phyloP scores from a whole-genome alignment of 345 rosid genomes.

The Acer saccharum region DNA sequence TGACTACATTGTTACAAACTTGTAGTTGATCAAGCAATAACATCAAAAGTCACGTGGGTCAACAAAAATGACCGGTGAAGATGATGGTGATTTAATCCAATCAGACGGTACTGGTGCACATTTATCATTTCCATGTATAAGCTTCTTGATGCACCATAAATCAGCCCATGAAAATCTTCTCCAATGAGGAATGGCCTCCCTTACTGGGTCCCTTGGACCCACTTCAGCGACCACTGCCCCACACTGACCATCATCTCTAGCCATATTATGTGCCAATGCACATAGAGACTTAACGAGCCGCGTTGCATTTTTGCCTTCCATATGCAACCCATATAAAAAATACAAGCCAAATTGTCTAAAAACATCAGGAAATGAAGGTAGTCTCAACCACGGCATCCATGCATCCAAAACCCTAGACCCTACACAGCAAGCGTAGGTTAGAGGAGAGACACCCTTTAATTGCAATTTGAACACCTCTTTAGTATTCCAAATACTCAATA shows the following conservation, averaged over 20 bases:
- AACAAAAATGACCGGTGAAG: conserved; percentile 54
- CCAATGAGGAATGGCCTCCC: conserved; percentile 66
- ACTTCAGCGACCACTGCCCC: conserved; percentile 69
- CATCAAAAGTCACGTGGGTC: conserved; percentile 77
- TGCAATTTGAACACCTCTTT: conserved; percentile 65
- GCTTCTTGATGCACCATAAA: conserved; percentile 70
- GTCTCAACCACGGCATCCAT: conserved; percentile 66
- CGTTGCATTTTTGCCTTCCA: conserved; percentile 58
- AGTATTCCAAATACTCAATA: conserved; percentile 75
- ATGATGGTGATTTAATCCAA: conserved; percentile 43
- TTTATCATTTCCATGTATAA: conserved; percentile 20
- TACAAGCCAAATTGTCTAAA: conserved; percentile 65
- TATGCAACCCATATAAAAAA: conserved; percentile 60
- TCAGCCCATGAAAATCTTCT: conserved; percentile 66
- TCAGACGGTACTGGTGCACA: conserved; percentile 31
- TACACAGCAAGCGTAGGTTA: conserved; percentile 48
- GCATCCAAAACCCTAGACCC: conserved; percentile 63
- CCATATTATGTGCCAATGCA: conserved; percentile 64
- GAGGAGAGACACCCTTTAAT: conserved; percentile 55
- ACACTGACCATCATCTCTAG: conserved; percentile 59
- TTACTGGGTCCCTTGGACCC: conserved; percentile 53
- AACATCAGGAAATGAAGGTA: conserved; percentile 74
- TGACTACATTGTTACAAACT: neutral
- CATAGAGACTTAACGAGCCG: conserved; percentile 61
- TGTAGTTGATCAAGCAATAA: neutral